phyloP scores from a whole-genome alignment of 768 basidiomycete species.

The Polyporus arcularius region DNA sequence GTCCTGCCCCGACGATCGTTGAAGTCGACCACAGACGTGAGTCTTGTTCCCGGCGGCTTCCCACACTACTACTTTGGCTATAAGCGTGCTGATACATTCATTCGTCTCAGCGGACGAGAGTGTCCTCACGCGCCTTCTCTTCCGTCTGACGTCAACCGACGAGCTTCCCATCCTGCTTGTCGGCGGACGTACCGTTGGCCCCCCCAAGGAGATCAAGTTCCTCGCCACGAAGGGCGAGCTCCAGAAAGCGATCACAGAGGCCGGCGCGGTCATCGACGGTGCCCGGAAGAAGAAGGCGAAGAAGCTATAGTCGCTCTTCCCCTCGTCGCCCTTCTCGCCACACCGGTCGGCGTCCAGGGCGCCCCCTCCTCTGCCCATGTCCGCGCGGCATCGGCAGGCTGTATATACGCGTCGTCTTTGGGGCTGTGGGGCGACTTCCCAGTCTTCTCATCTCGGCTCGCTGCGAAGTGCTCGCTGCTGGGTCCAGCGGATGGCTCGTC shows the following conservation, averaged over 20 bases:
- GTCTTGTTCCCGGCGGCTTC: conserved; percentile 9
- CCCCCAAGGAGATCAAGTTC: conserved; percentile 50
- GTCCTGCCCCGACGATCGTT: conserved; percentile 64
- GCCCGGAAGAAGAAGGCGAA: conserved; percentile 51
- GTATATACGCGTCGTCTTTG: conserved; percentile 9
- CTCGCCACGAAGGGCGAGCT: conserved; percentile 55
- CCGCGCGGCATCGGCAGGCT: conserved; percentile 1
- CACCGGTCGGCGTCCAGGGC: too few species aligned
- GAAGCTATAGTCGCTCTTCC: conserved; percentile 24
- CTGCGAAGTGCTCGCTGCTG: conserved; percentile 18
- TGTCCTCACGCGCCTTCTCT: conserved; percentile 61
- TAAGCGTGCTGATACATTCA: not conserved
- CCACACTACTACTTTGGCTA: not conserved
- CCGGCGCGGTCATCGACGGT: conserved; percentile 59
- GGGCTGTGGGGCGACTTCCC: conserved; percentile 5
- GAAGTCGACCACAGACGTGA: conserved; percentile 66
- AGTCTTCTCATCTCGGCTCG: conserved; percentile 3
- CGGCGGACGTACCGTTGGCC: conserved; percentile 55
- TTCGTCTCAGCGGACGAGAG: conserved; percentile 53
- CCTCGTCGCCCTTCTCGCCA: not conserved
- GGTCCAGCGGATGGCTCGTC: conserved; percentile 9
- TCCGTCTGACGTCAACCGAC: conserved; percentile 54
- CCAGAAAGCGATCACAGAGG: conserved; percentile 45
- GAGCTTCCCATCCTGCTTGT: conserved; percentile 70
- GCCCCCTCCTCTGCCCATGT: not conserved